A percentile compares a stretch with the other conserved stretches of the same genome.
Evolutionary conservation across 768 basidiomycete species (phyloP).

Genomic region (Suillus hirtellus): DNA sequence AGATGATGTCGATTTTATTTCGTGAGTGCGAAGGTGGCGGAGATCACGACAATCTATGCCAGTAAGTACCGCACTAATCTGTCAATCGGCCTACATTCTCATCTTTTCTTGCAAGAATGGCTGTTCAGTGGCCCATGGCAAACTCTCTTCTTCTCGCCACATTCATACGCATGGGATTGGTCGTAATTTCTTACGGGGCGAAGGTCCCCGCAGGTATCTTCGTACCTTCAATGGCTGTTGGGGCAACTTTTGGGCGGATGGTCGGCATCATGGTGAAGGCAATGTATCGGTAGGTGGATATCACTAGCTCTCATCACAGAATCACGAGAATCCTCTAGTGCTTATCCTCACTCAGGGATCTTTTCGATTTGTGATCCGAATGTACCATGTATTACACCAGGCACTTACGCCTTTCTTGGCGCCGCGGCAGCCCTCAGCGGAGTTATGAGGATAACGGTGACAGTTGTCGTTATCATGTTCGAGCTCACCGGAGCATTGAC

Average conservation of each 20-base stretch:
- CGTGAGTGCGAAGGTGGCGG: slow-evolving; percentile 93
- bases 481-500: slow-evolving; percentile 96
- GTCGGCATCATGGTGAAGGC: slow-evolving; percentile 96
- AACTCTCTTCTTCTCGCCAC: slow-evolving; percentile 92
- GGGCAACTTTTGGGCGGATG: slow-evolving; percentile 97
- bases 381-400: slow-evolving; percentile 95
- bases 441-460: slow-evolving; percentile 95
- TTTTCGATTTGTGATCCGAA: slow-evolving; percentile 91
- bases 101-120: slow-evolving; percentile 52
- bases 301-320: background rate
- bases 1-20: slow-evolving; percentile 92
- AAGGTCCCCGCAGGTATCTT: slow-evolving; percentile 99
- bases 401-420: slow-evolving; percentile 96
- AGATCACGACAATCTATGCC: slow-evolving; percentile 91
- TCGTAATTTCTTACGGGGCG: slow-evolving; percentile 91
- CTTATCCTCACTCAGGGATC: slow-evolving; percentile 81
- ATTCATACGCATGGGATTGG: slow-evolving; percentile 80
- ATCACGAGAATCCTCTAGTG: slow-evolving; percentile 42
- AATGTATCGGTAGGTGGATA: slow-evolving; percentile 65
- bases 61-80: slow-evolving; percentile 55
- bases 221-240: slow-evolving; percentile 98
- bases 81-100: slow-evolving; percentile 4
- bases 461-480: slow-evolving; percentile 99
- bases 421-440: slow-evolving; percentile 96
- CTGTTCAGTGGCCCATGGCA: slow-evolving; percentile 91